Conservation (phyloP, 2,329 filamentous ascomycete species). For the Alternaria sp. region DNA sequence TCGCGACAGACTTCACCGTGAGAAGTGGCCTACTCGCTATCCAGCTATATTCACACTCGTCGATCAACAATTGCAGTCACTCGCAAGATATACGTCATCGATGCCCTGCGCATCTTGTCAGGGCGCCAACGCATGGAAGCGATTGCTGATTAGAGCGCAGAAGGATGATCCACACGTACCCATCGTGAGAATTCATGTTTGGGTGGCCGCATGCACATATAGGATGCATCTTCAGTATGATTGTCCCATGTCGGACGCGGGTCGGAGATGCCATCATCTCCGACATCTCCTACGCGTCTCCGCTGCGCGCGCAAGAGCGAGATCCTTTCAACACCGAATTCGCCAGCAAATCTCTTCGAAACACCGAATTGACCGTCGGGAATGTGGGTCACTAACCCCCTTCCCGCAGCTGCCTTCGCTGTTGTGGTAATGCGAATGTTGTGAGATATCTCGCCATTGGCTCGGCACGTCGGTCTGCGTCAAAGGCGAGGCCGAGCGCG, state of each 20-base stretch:
- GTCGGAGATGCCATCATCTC: neutral
- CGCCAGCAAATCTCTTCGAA: neutral
- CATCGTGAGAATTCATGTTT: neutral
- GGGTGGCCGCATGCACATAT: neutral
- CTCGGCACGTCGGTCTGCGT: neutral
- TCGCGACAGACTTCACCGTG: neutral
- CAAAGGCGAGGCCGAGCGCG: conserved; percentile 2
- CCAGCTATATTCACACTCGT: neutral
- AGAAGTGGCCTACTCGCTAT: neutral
- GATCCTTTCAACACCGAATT: neutral
- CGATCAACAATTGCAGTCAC: neutral
- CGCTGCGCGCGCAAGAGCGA: neutral
- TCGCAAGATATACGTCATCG: neutral
- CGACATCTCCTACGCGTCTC: neutral
- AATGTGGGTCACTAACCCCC: neutral
- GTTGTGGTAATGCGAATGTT: neutral
- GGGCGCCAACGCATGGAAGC: neutral
- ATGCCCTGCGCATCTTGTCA: neutral
- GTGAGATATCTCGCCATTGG: neutral
- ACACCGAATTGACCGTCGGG: neutral
- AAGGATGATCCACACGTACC: neutral
- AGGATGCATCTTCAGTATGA: neutral
- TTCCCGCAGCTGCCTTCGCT: neutral
- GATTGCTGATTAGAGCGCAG: neutral
- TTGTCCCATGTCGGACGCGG: neutral